Conservation (phyloP, 208 protist species). For the Acanthamoeba triangularis region DNA sequence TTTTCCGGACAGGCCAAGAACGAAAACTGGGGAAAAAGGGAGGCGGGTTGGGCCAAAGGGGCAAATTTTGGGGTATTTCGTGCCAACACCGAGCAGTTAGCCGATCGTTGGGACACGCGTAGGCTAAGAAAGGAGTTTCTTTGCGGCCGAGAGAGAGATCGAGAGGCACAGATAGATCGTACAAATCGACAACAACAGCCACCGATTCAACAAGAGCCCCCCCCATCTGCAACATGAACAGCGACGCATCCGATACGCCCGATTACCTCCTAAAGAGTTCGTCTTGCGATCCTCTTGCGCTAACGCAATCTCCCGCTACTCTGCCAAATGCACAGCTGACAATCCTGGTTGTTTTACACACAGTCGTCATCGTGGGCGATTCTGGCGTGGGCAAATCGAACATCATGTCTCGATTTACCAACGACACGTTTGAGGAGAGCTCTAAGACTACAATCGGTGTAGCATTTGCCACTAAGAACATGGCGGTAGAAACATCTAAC, state of each 20-base stretch:
- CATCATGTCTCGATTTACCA: conserved; percentile 40
- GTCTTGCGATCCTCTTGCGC: background rate
- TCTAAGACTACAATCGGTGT: conserved; percentile 55
- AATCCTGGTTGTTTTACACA: too few relatives aligned
- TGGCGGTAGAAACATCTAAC: background rate
- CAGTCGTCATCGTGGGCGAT: conserved; percentile 54
- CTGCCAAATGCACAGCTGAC: background rate
- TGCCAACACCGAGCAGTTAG: background rate
- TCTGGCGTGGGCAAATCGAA: conserved; percentile 69
- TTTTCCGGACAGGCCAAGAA: background rate
- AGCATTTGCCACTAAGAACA: conserved; percentile 52
- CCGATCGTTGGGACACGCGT: background rate
- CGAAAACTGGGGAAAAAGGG: background rate
- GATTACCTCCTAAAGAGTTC: conserved; percentile 27
- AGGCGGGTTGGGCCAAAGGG: too few relatives aligned
- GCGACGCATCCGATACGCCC: background rate
- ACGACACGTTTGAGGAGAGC: conserved; percentile 22
- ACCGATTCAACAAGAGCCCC: background rate
- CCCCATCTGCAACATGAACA: background rate
- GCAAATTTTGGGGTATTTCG: background rate
- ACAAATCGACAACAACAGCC: background rate
- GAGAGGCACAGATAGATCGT: too few relatives aligned
- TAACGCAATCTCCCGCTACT: background rate
- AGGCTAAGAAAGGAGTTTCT: background rate
- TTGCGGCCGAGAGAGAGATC: too few relatives aligned